Conservation (phyloP, 2,329 filamentous ascomycete species). For the Aaosphaeria pasadenensis region DNA sequence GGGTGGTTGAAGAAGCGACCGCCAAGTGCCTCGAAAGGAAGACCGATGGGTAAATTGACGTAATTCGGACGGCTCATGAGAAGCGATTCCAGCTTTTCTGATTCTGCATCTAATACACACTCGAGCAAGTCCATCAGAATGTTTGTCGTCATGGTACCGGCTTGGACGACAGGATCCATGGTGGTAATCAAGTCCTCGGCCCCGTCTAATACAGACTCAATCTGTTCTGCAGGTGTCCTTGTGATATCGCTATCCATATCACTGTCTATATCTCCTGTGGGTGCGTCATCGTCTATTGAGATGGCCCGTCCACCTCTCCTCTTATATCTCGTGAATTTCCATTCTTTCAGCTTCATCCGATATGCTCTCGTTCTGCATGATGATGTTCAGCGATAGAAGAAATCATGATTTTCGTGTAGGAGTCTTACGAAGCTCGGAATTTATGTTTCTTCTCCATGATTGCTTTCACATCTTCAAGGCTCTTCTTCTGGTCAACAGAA, state of each 20-base stretch:
- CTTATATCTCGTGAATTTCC: conserved; percentile 29
- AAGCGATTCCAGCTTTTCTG: conserved; percentile 21
- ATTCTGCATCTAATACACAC: conserved; percentile 21
- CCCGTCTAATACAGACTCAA: conserved; percentile 1
- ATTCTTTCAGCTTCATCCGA: conserved; percentile 37
- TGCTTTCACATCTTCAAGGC: conserved; percentile 29
- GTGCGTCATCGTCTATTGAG: neutral
- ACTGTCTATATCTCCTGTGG: too few relatives aligned
- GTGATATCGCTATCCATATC: too few relatives aligned
- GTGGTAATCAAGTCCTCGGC: conserved; percentile 1
- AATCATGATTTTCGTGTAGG: neutral
- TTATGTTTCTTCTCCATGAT: conserved; percentile 31
- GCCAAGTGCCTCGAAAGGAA: conserved; percentile 21
- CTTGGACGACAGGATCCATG: conserved; percentile 13
- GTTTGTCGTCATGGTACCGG: conserved; percentile 7
- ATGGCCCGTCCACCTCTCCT: neutral
- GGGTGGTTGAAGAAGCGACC: conserved; percentile 25
- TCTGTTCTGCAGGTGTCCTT: neutral
- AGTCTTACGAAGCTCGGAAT: conserved; percentile 32
- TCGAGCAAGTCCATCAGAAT: conserved; percentile 26
- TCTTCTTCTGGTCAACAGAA: conserved; percentile 31
- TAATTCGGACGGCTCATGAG: conserved; percentile 19
- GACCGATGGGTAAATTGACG: conserved; percentile 28
- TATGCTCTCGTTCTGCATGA: conserved; percentile 30
- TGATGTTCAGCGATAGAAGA: neutral